A percentile compares a stretch with the other conserved stretches of the same genome.
These are phyloP conservation scores for Coniochaeta sp. DNA, from an alignment of 2,329 filamentous ascomycete species.

Conservation along the genomic window DNA sequence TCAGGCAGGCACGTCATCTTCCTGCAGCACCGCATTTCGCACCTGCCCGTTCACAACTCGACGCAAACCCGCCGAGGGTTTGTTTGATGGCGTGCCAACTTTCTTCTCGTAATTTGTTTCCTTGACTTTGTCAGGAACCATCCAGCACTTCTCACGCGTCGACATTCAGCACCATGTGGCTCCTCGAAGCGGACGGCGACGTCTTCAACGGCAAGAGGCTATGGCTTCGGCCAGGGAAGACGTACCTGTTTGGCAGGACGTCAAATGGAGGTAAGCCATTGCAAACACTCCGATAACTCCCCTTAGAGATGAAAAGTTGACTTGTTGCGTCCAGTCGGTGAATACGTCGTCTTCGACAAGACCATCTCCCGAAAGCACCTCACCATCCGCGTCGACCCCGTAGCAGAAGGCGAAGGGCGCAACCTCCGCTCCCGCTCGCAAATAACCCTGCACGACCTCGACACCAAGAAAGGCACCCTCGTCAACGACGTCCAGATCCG, in stretches of 20 bases:
- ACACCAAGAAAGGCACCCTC: conserved; percentile 77
- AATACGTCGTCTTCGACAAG: conserved; percentile 66
- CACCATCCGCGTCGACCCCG: conserved; percentile 62
- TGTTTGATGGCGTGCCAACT: neutral
- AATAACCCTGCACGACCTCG: conserved; percentile 68
- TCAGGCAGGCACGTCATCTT: neutral
- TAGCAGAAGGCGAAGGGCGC: conserved; percentile 61
- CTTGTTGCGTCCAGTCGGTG: conserved; percentile 41
- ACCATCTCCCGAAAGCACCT: conserved; percentile 87
- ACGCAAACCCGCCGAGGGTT: neutral
- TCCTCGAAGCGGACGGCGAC: conserved; percentile 51
- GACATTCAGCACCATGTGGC: conserved; percentile 46
- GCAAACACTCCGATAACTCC: neutral
- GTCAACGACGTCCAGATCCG: conserved; percentile 69
- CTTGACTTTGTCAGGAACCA: neutral
- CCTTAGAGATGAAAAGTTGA: neutral
- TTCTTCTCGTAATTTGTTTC: neutral
- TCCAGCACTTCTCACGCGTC: neutral
- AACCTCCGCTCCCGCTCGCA: conserved; percentile 59
- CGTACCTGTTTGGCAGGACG: conserved; percentile 79
- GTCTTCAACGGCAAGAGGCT: conserved; percentile 56
- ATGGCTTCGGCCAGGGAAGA: conserved; percentile 81
- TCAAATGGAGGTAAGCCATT: conserved; percentile 43
- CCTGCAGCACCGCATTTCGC: neutral
- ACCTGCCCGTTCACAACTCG: neutral